These are phyloP conservation scores for Leucosporidium scottii DNA, from an alignment of 768 basidiomycete genomes.

Conservation along the genomic window DNA sequence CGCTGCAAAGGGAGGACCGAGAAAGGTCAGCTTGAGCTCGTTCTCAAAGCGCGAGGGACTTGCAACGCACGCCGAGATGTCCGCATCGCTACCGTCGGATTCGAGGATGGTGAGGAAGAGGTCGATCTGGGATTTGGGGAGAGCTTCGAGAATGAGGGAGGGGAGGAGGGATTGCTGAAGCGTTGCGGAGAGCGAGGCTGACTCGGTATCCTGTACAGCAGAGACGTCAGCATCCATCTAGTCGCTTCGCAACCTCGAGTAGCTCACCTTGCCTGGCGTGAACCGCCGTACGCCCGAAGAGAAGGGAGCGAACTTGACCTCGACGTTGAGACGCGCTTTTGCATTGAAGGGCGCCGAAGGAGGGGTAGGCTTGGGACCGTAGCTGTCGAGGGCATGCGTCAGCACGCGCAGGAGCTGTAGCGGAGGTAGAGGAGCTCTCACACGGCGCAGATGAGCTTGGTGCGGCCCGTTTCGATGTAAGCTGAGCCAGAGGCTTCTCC, in stretches of 20 bases:
- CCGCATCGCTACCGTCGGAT: slow-evolving; percentile 79
- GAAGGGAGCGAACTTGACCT: slow-evolving; percentile 95
- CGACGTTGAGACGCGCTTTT: slow-evolving; percentile 80
- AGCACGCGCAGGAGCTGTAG: slow-evolving; percentile 47
- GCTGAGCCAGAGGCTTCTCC: slow-evolving; percentile 93
- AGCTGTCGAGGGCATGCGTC: slow-evolving; percentile 42
- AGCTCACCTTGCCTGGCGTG: slow-evolving; percentile 71
- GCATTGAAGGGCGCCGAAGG: slow-evolving; percentile 47
- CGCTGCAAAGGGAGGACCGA: slow-evolving; percentile 43
- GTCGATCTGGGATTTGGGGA: slow-evolving; percentile 94
- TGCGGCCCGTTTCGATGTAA: slow-evolving; percentile 84
- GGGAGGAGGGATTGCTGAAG: slow-evolving; percentile 80
- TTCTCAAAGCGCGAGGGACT: slow-evolving; percentile 5
- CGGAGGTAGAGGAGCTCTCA: slow-evolving; percentile 48
- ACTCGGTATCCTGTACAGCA: slow-evolving; percentile 74
- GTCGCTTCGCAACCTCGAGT: background rate
- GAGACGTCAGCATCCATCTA: background rate
- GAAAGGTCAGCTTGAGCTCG: background rate
- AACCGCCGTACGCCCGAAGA: slow-evolving; percentile 65
- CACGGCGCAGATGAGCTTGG: slow-evolving; percentile 96
- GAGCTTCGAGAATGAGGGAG: slow-evolving; percentile 72
- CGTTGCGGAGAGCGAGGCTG: slow-evolving; percentile 70
- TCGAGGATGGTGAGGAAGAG: slow-evolving; percentile 83
- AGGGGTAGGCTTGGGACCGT: slow-evolving; percentile 54
- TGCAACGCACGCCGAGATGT: slow-evolving; percentile 41